Evolutionary conservation across 2,329 filamentous ascomycete species (phyloP), one percentile per base, ranked within the genome.

Genomic region (Penicillium sp.): DNA sequence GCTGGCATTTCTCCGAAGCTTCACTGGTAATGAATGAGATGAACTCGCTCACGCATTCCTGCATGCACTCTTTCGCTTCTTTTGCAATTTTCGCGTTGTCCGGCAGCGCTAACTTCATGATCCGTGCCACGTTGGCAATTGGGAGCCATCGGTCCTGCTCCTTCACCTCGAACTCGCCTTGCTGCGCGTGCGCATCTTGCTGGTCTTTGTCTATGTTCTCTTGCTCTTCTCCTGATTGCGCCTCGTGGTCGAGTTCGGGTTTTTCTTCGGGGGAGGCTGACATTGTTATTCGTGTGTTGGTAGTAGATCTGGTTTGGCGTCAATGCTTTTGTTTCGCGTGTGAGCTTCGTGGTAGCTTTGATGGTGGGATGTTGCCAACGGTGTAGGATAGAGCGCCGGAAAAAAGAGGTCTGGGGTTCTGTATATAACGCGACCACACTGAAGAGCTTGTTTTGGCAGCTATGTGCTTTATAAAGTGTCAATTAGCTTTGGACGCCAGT

Each of bases 21-120:
- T 99, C 93, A 72, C 92, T 97, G 28, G 93, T 99, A 69, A 99
- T 97, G 79, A 99, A 99, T 7, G 89, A 95, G 77, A 99, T 99
- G 73, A 99, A 99, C 76, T 99, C 93, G 83, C 91, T 96, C 52
- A 99, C 93, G 68, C 93, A 99, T 74, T 99, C 93, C 73, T 99
- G 93, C 93, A 99, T 97, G 75, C 93, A 99, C 71, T 99, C 93
- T 73, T 99, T 99, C 48, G 93, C 93, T 70, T 99, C 93, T 70
- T 99, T 99, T 54, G 91, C 91, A 55, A 99, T 99, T 75, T 99
- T 99, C 61, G 93, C 93, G 67, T 99, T 99, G 59, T 99, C 93
- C 41, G 93, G 93, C 42, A 99, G 80, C 4, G 93, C 93, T 64
- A 90, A 87, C 75, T 99, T 99, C 93, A 99, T 99, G 72, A 99